These are phyloP conservation scores for Aureobasidium sp. DNA, from an alignment of 2,329 filamentous ascomycete genomes.

Conservation along the genomic window DNA sequence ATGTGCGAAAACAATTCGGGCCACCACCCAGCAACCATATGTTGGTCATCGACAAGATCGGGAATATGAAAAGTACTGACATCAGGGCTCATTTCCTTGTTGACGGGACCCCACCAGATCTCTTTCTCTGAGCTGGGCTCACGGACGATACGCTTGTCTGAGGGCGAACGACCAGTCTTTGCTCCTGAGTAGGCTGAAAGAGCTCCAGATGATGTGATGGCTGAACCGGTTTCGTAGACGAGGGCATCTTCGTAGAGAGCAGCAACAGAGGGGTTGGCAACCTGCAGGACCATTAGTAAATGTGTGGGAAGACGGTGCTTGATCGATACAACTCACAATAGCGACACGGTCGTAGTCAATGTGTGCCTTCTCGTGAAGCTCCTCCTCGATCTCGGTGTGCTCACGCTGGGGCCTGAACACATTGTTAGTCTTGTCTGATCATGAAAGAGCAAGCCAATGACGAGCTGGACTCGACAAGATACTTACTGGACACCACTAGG, in stretches of 20 bases:
- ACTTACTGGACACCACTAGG: slow-evolving; percentile 84
- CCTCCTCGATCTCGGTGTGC: slow-evolving; percentile 96
- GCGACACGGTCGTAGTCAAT: slow-evolving; percentile 98
- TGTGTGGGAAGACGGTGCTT: neutral
- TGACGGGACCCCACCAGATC: slow-evolving; percentile 98
- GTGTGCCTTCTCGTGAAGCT: slow-evolving; percentile 94
- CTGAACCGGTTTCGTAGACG: slow-evolving; percentile 93
- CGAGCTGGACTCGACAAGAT: slow-evolving; percentile 1
- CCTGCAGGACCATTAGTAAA: slow-evolving; percentile 34
- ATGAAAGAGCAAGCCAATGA: slow-evolving; percentile 16
- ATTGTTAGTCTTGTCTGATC: neutral
- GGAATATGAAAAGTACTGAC: slow-evolving; percentile 51
- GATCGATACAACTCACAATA: slow-evolving; percentile 59
- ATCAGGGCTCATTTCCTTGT: slow-evolving; percentile 96
- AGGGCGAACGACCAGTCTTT: slow-evolving; percentile 94
- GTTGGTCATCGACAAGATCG: slow-evolving; percentile 3
- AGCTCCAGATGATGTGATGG: slow-evolving; percentile 92
- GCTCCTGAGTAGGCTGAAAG: slow-evolving; percentile 95
- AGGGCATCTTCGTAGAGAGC: slow-evolving; percentile 98
- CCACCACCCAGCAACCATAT: slow-evolving; percentile 4
- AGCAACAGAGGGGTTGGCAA: slow-evolving; percentile 89
- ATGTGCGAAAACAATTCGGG: slow-evolving; percentile 14
- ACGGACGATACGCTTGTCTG: slow-evolving; percentile 96
- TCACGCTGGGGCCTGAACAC: slow-evolving; percentile 63
- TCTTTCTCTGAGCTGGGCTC: slow-evolving; percentile 83